phyloP scores from a whole-genome alignment of 2,329 filamentous ascomycete species.

The Colletotrichum truncatum region DNA sequence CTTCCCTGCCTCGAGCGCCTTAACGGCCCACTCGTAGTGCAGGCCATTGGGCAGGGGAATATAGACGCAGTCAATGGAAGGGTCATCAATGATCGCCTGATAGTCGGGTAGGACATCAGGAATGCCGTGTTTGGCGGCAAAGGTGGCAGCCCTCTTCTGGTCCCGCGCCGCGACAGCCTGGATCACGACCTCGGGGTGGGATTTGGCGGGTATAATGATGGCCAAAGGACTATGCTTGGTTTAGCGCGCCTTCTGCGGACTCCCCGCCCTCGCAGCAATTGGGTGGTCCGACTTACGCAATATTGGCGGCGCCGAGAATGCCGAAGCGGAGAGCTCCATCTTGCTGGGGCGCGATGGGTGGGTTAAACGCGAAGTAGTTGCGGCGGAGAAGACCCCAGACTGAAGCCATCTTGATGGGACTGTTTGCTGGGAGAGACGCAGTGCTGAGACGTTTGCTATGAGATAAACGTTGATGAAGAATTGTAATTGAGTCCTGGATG shows the following conservation, averaged over 20 bases:
- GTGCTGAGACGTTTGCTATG: too few species aligned
- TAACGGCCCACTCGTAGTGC: slow-evolving; percentile 56
- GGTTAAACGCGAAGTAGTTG: slow-evolving; percentile 13
- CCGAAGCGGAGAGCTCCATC: slow-evolving; percentile 45
- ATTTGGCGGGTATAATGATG: slow-evolving; percentile 58
- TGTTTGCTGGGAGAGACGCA: not conserved
- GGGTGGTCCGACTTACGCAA: slow-evolving; percentile 40
- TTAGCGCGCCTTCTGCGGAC: too few species aligned
- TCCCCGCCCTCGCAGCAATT: too few species aligned
- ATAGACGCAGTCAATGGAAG: slow-evolving; percentile 56
- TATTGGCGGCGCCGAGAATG: slow-evolving; percentile 51
- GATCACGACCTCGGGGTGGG: slow-evolving; percentile 62
- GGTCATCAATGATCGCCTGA: slow-evolving; percentile 48
- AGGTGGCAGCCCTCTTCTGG: slow-evolving; percentile 53
- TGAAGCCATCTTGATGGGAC: slow-evolving; percentile 1
- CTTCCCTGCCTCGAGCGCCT: slow-evolving; percentile 57
- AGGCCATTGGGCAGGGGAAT: slow-evolving; percentile 55
- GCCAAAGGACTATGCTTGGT: slow-evolving; percentile 43
- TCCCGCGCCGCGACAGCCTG: slow-evolving; percentile 62
- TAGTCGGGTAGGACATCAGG: slow-evolving; percentile 59
- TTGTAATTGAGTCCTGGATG: too few species aligned
- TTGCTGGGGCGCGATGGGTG: not conserved
- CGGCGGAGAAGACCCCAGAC: slow-evolving; percentile 16
- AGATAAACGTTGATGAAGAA: too few species aligned
- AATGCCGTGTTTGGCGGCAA: slow-evolving; percentile 60